Base-by-base conservation (phyloP, 768 basidiomycete species). In the Holtermannia corniformis region DNA sequence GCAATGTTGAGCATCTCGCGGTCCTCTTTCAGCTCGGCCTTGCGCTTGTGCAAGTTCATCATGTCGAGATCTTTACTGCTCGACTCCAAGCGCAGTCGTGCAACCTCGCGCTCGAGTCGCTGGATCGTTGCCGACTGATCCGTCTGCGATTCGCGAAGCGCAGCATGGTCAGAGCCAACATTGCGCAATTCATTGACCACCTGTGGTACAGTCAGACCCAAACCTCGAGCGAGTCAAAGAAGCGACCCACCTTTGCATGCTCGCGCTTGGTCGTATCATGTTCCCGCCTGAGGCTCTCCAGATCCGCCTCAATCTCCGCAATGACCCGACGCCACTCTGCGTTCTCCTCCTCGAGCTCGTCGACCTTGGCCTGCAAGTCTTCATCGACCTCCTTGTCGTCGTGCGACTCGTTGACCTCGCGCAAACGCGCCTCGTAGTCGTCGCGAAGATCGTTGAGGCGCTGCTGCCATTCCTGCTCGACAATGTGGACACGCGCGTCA, bases 1-100 rank as follows among this genome's bases (percentile, higher is more conserved):
- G 90, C 91, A 28, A 92, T 89, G 62, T 93, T 91, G 61, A 93
- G 73, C n/a, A 86, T 85, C 45, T 79, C 72, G 20, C 85, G 69
- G 70, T 93, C 90, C 41, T 90, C 84, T 70, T 84, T 82, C 56
- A 84, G 79, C 64, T 82, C 76, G 0, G 75, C 75, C 37, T 79
- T 76, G 61, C 83, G 77, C 73, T 86, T 87, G 56, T 77, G 78
- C 48, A 87, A 71, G 61, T 86, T 83, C 13, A 81, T 75, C 41
- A 91, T 78, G 65, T 83, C 84, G 32, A 92, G 78, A 57, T 92
- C 90, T 74, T 84, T 85, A 53, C 83, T 82, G 11, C 89, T 85
- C 62, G 85, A 89, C 64, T 86, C 84, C 59, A 85, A 80, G 68
- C 87, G 81, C 49, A 92, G 72, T 41, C 54, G 40, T 11, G 43